Conservation (phyloP, 768 basidiomycete species). For the Steccherinum ochraceum region DNA sequence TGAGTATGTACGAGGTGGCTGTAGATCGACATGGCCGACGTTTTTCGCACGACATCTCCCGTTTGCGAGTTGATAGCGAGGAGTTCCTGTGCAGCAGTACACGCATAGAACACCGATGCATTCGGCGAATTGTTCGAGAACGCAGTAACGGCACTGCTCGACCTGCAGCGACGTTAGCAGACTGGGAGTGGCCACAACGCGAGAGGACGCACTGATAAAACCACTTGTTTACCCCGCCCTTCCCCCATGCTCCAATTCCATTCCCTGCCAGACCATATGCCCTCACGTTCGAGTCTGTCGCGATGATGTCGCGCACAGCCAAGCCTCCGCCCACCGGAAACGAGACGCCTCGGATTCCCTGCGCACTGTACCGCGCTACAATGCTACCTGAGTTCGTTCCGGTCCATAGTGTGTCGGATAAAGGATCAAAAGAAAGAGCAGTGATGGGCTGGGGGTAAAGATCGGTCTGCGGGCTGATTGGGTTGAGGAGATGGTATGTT, state of each 20-base stretch:
- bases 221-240: slow-evolving; percentile 85
- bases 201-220: slow-evolving; percentile 51
- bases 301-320: slow-evolving; percentile 66
- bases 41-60: slow-evolving; percentile 55
- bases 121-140: slow-evolving; percentile 43
- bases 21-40: slow-evolving; percentile 47
- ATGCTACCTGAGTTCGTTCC: slow-evolving; percentile 71
- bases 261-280: slow-evolving; percentile 53
- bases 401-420: slow-evolving; percentile 85
- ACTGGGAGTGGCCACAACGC: slow-evolving; percentile 2
- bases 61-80: slow-evolving; percentile 69
- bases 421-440: slow-evolving; percentile 83
- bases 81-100: slow-evolving; percentile 55
- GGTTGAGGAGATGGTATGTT: slow-evolving; percentile 16
- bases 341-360: slow-evolving; percentile 60
- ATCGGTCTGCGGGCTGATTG: slow-evolving; percentile 19
- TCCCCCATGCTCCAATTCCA: slow-evolving; percentile 75
- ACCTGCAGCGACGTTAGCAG: slow-evolving; percentile 19
- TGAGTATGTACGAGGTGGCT: slow-evolving; percentile 64
- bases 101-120: slow-evolving; percentile 52
- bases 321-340: slow-evolving; percentile 67
- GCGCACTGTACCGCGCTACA: slow-evolving; percentile 57
- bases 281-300: slow-evolving; percentile 75
- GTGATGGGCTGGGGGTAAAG: slow-evolving; percentile 48
- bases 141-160: slow-evolving; percentile 28